Base-by-base conservation (phyloP, 2,329 filamentous ascomycete genomes). In the Myriosclerotinia scirpicola region DNA sequence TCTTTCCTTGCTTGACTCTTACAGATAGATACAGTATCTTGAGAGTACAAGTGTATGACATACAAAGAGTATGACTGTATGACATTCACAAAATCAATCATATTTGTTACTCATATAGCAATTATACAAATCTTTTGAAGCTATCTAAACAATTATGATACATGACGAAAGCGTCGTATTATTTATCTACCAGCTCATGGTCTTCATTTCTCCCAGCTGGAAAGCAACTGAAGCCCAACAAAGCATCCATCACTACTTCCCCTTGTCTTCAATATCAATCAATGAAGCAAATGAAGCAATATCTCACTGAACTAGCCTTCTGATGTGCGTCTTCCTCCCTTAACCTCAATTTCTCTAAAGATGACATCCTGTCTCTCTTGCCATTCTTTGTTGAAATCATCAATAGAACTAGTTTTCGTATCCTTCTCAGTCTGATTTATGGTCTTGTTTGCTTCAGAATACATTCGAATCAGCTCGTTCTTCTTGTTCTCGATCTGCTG, bases 381-480 rank as follows among this genome's bases (percentile, higher is more conserved):
- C 74, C 75, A 76, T 30, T 71, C 67, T 53, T 69, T 69, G 46
- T 74, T 70, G 46, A 72, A 68, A 0, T 60, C 50, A 44, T 12
- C 52, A 2, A 71, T 42, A 2, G 70, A 30, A 26, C 69, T 68
- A 42, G 68, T 66, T 59, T 69, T 71, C 11, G 73, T 8, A 14
- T 67, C 63, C 36, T 71, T 40, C 15, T 60, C 65, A 8, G 64
- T 68, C 38, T 71, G 65, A 9, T 54, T 56, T 15, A 73, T 64
- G 22, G 58, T 60, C 2, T 66, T 53, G 52, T 56, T 70, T 11
- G 75, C 67, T 44, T 71, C 69, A 9, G 56, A 62, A 46, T 72
- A 75, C 4, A 70, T 66, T 15, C 34, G 30, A 20, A 70, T 38
- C 48, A 75, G 69, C 12, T 71, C 68, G n/a, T 64, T 48, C 40